Evolutionary conservation across 1,284 basidiomycete species (phyloP).

Genomic region (Ceratobasidium sp.): DNA sequence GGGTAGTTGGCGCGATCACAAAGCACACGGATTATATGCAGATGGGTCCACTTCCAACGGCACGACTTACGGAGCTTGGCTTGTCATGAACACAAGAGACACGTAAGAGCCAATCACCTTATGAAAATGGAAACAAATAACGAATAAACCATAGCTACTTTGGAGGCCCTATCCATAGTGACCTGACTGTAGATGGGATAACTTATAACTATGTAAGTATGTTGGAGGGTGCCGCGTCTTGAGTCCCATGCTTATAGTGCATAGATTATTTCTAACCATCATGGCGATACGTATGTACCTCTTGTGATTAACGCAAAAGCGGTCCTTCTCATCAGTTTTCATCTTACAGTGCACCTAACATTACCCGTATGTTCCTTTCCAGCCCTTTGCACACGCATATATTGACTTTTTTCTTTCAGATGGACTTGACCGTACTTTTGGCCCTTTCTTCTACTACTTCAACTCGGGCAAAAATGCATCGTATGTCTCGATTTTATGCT

Average conservation of each 20-base stretch:
- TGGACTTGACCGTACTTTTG: constrained; percentile 28
- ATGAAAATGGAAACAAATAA: no score
- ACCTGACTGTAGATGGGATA: constrained; percentile 32
- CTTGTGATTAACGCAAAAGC: not conserved
- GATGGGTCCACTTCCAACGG: constrained; percentile 46
- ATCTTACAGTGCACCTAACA: constrained; percentile 11
- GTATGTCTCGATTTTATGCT: not conserved
- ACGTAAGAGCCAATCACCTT: constrained; percentile 41
- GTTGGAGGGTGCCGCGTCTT: not conserved
- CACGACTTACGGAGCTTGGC: constrained; percentile 47
- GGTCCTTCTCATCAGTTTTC: not conserved
- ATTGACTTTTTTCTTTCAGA: not conserved
- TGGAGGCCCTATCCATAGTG: constrained; percentile 30
- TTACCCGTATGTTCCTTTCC: constrained; percentile 6
- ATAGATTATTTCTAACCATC: constrained; percentile 39
- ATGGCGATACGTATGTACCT: constrained; percentile 21
- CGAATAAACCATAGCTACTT: not conserved
- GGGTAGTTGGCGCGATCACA: constrained; percentile 14
- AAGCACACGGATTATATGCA: constrained; percentile 47
- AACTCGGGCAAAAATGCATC: constrained; percentile 22
- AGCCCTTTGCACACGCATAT: not conserved
- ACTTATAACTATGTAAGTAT: constrained; percentile 28
- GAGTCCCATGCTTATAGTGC: not conserved
- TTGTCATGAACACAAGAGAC: constrained; percentile 48
- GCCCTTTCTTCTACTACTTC: constrained; percentile 31